Conservation (phyloP, 768 basidiomycete species). For the Mycena rosella region DNA sequence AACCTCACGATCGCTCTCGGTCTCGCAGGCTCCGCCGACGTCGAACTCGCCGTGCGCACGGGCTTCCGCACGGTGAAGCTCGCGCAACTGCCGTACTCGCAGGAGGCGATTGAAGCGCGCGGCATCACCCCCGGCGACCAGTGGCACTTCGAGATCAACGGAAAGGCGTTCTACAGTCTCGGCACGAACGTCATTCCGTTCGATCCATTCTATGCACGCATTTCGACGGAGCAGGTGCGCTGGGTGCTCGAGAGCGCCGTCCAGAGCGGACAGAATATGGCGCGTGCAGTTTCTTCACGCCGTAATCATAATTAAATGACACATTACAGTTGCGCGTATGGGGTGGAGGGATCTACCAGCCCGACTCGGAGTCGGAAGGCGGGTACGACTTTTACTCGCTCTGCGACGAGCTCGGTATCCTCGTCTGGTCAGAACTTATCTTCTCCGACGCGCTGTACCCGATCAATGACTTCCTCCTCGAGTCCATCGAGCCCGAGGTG, state of each 20-base stretch:
- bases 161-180: conserved; percentile 65
- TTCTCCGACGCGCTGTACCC: conserved; percentile 71
- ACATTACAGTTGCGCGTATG: conserved; percentile 63
- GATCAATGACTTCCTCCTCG: conserved; percentile 65
- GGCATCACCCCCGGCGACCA: conserved; percentile 72
- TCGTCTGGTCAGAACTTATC: conserved; percentile 73
- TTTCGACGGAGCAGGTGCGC: conserved; percentile 60
- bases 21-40: conserved; percentile 37
- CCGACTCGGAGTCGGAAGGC: conserved; percentile 57
- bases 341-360: conserved; percentile 70
- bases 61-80: conserved; percentile 72
- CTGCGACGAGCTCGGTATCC: conserved; percentile 71
- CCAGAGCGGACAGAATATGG: conserved; percentile 71
- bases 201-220: conserved; percentile 70
- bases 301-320: background rate
- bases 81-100: conserved; percentile 60
- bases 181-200: conserved; percentile 74
- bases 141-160: conserved; percentile 73
- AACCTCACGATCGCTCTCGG: conserved; percentile 60
- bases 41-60: conserved; percentile 59
- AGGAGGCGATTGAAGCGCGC: conserved; percentile 56
- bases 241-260: conserved; percentile 71
- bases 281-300: conserved; percentile 34
- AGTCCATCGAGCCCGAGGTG: conserved; percentile 66
- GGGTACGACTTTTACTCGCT: conserved; percentile 68